Conservation (phyloP, 2,329 filamentous ascomycete species). For the Fragosphaeria purpurea region DNA sequence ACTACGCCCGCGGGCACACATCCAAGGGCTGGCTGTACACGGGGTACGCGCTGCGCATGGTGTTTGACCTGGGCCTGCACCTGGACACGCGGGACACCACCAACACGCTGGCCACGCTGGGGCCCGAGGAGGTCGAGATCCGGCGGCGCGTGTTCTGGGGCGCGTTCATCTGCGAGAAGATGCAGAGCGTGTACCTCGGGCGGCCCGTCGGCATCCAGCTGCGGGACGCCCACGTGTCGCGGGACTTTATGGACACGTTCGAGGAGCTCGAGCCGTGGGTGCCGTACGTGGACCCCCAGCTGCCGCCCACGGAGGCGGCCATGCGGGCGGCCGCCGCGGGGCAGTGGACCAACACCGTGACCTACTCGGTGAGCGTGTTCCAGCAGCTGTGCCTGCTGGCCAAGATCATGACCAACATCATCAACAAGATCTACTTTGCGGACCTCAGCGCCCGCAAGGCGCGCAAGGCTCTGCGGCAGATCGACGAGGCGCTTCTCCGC, state of each 20-base stretch:
- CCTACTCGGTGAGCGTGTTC: slow-evolving; percentile 9
- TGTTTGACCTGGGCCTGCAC: slow-evolving; percentile 26
- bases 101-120: slow-evolving; percentile 19
- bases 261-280: slow-evolving; percentile 26
- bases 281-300: slow-evolving; percentile 19
- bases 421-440: slow-evolving; percentile 9
- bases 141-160: slow-evolving; percentile 24
- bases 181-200: slow-evolving; percentile 24
- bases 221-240: slow-evolving; percentile 22
- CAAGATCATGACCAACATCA: slow-evolving; percentile 11
- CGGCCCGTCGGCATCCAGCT: slow-evolving; percentile 24
- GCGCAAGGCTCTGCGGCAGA: not conserved
- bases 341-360: slow-evolving; percentile 6
- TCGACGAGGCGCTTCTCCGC: slow-evolving; percentile 3
- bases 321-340: slow-evolving; percentile 1
- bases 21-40: slow-evolving; percentile 30
- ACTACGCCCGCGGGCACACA: slow-evolving; percentile 16
- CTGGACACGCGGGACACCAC: slow-evolving; percentile 12
- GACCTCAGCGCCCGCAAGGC: not conserved
- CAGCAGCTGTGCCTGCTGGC: slow-evolving; percentile 11
- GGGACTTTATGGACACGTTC: slow-evolving; percentile 22
- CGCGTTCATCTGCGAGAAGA: slow-evolving; percentile 24
- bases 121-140: slow-evolving; percentile 21
- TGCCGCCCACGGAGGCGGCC: slow-evolving; percentile 1
- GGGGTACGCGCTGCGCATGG: slow-evolving; percentile 30